A percentile compares a stretch with the other conserved stretches of the same genome.
Evolutionary conservation across 371 early-diverging fungal genomes (phyloP).

Genomic region (Mucor ambiguus): DNA sequence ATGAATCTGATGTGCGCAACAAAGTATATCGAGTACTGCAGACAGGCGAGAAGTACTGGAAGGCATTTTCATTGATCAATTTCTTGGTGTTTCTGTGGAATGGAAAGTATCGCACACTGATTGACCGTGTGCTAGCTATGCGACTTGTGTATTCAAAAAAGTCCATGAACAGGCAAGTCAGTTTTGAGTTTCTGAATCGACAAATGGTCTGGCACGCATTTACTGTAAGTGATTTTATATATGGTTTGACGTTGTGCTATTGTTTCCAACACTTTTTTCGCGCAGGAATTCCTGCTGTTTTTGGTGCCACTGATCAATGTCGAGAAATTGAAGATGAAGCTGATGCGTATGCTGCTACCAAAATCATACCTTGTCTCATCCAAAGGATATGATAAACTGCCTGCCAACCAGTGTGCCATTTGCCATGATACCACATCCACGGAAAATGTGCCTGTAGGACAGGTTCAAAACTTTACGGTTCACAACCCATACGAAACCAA

Average conservation of each 20-base stretch:
- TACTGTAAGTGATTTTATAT: conserved; percentile 64
- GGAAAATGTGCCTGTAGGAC: conserved; percentile 32
- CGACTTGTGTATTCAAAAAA: conserved; percentile 81
- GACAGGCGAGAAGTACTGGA: conserved; percentile 66
- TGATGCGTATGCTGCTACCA: conserved; percentile 58
- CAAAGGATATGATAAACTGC: conserved; percentile 62
- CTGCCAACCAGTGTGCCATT: conserved; percentile 69
- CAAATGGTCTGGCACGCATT: conserved; percentile 96
- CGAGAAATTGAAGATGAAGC: conserved; percentile 66
- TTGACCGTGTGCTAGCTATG: conserved; percentile 82
- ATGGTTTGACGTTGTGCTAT: not conserved
- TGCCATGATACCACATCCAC: conserved; percentile 61
- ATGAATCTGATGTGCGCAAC: conserved; percentile 58
- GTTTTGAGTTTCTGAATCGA: conserved; percentile 92
- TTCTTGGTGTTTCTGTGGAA: conserved; percentile 82
- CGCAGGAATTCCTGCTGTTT: conserved; percentile 87
- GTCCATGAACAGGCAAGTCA: conserved; percentile 76
- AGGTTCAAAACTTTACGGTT: conserved; percentile 44
- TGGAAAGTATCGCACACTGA: conserved; percentile 78
- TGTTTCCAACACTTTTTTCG: not conserved
- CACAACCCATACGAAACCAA: conserved; percentile 76
- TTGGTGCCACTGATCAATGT: conserved; percentile 85
- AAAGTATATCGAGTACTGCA: conserved; percentile 69
- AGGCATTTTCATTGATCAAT: conserved; percentile 71
- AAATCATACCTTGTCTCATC: conserved; percentile 54